Base-by-base conservation (phyloP, 148 eudicot genomes). In the Nepenthes mirabilis region DNA sequence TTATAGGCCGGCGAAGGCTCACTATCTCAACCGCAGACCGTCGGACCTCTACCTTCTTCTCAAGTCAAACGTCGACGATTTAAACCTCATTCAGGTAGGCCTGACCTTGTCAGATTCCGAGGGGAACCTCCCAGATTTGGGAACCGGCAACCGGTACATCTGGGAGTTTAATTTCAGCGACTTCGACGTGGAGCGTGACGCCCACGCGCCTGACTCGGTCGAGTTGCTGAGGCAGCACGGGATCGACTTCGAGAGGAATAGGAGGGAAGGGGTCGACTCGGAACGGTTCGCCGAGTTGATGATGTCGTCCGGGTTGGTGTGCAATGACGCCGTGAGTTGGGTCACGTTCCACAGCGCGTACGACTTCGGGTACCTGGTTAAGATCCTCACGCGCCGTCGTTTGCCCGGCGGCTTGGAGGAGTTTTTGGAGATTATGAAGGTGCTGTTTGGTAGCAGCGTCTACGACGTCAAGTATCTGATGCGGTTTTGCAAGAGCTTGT, bases 281-380 rank as follows among this genome's bases (percentile, higher is more conserved):
- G 63, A 1, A 1, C 56, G 60, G 11, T 83, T 83, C 43, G 88
- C 84, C 0, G 75, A 75, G 71, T 49, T 77, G 55, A 75, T 83
- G 75, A 83, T 83, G 80, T 74, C 84, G 4, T 80, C 84, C 2
- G 84, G 88, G 5, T 57, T 83, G 14, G 82, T 83, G 0, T 83
- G 88, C 45, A 83, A 80, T 34, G 71, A 75, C 57, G 57, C 74
- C 0, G 78, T 83, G 52, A 77, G 68, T 40, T 83, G 88, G 88
- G 83, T 83, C 53, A 80, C 88, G 51, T 83, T 83, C 34, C 88
- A 83, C 57, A 83, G 88, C 75, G 88, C 84, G 60, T 83, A 83
- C 60, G 88, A 83, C 35, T 83, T 83, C 40, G 88, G 84, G 10
- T 83, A 83, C 65, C 50, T 83, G 66, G 70, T 83, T 2, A 83